These are phyloP conservation scores for Lathyrus tuberosus DNA, from an alignment of 306 rosid genomes.

Conservation along the genomic window DNA sequence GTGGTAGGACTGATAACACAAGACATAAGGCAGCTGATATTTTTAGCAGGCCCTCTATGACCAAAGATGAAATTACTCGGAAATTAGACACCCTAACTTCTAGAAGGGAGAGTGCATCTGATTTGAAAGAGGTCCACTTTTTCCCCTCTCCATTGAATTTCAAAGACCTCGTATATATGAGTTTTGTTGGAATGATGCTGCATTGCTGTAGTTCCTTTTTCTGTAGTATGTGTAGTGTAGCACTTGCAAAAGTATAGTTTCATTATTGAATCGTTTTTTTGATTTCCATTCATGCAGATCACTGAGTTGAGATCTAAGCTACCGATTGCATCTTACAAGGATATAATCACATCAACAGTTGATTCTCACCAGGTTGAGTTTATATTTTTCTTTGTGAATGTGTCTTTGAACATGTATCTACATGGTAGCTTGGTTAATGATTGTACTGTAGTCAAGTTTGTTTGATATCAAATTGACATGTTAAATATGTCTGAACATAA, in stretches of 20 bases:
- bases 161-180: slow-evolving; percentile 22
- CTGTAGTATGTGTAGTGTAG: slow-evolving; percentile 25
- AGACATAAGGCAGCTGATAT: slow-evolving; percentile 45
- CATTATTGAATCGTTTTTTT: slow-evolving; percentile 36
- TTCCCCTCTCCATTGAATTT: not conserved
- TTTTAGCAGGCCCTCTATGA: slow-evolving; percentile 60
- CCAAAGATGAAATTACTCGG: slow-evolving; percentile 54
- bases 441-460: slow-evolving; percentile 36
- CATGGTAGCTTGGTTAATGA: slow-evolving; percentile 27
- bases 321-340: slow-evolving; percentile 81
- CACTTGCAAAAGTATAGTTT: slow-evolving; percentile 22
- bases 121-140: slow-evolving; percentile 61
- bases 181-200: slow-evolving; percentile 40
- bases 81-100: slow-evolving; percentile 51
- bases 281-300: slow-evolving; percentile 56
- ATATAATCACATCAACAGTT: slow-evolving; percentile 66
- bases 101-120: slow-evolving; percentile 38
- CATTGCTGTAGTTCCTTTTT: slow-evolving; percentile 32
- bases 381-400: slow-evolving; percentile 15
- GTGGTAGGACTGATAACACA: slow-evolving; percentile 10
- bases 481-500: slow-evolving; percentile 22
- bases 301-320: slow-evolving; percentile 61
- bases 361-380: slow-evolving; percentile 86
- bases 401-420: slow-evolving; percentile 21
- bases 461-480: slow-evolving; percentile 29